Conservation (phyloP, 2,329 filamentous ascomycete species). For the Nemania abortiva region DNA sequence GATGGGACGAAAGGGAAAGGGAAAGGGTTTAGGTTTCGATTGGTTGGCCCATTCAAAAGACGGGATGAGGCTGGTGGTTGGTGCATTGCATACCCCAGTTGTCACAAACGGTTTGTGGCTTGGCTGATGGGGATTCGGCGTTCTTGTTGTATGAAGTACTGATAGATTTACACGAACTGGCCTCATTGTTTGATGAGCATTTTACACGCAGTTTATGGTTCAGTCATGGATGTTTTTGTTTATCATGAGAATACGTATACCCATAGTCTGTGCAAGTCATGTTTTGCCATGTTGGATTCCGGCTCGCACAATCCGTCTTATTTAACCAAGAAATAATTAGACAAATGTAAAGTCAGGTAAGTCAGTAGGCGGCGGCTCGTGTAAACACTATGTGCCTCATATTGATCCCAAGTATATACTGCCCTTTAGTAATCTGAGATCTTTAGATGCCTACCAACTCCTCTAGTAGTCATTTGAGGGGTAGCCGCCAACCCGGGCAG, state of each 20-base stretch:
- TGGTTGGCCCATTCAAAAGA: constrained; percentile 22
- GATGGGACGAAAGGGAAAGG: background rate
- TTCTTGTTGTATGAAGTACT: constrained; percentile 27
- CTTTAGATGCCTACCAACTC: too few species aligned
- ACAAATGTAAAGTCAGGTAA: background rate
- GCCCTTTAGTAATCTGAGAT: background rate
- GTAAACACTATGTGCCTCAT: background rate
- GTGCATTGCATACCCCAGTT: constrained; percentile 33
- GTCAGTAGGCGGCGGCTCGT: background rate
- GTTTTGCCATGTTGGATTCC: background rate
- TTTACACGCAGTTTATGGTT: background rate
- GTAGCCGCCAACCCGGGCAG: background rate
- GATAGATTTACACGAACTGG: constrained; percentile 28
- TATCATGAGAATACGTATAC: background rate
- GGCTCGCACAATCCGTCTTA: background rate
- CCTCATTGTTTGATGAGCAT: constrained; percentile 19
- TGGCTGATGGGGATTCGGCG: constrained; percentile 26
- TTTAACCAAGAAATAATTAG: background rate
- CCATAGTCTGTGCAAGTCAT: background rate
- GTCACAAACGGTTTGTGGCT: constrained; percentile 28
- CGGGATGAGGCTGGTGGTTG: constrained; percentile 19
- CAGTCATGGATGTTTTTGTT: background rate
- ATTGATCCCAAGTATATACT: background rate
- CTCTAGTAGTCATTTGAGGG: background rate
- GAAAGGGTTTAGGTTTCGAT: constrained; percentile 9